Evolutionary conservation across 129 eudicot species (phyloP).

Genomic region (Pittosporum tobira): DNA sequence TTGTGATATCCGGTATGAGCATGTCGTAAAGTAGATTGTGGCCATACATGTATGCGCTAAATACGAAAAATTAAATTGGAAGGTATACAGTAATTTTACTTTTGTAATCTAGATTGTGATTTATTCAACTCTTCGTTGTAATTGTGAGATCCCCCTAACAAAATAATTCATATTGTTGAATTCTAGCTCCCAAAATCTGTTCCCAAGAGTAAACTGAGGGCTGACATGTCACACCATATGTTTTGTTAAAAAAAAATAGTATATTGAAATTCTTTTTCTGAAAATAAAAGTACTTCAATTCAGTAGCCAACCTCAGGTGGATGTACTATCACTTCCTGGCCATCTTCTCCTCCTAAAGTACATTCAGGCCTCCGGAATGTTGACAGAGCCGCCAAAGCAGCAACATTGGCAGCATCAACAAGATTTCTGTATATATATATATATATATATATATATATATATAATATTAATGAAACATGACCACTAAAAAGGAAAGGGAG

Average conservation of each 20-base stretch:
- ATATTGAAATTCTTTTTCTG: not conserved
- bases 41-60: not conserved
- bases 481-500: not conserved
- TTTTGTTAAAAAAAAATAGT: not conserved
- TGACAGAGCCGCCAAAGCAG: constrained; percentile 85
- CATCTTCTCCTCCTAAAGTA: constrained; percentile 84
- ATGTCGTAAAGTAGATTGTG: not conserved
- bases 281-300: not conserved
- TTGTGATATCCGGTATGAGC: not conserved
- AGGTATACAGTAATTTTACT: too few relatives aligned
- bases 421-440: constrained; percentile 80
- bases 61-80: too few relatives aligned
- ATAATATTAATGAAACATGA: not conserved
- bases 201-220: not conserved
- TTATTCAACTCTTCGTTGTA: too few relatives aligned
- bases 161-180: not conserved
- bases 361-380: constrained; percentile 91
- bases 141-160: too few relatives aligned
- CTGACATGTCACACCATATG: not conserved
- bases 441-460: too few relatives aligned
- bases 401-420: constrained; percentile 98
- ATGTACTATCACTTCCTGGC: constrained; percentile 85
- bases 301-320: constrained; percentile 58
- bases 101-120: too few relatives aligned
- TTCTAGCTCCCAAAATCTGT: not conserved